Evolutionary conservation across 257 asterid genomes (phyloP), one percentile per base, ranked within the genome.

Genomic region (Nicotiana benthamiana): DNA sequence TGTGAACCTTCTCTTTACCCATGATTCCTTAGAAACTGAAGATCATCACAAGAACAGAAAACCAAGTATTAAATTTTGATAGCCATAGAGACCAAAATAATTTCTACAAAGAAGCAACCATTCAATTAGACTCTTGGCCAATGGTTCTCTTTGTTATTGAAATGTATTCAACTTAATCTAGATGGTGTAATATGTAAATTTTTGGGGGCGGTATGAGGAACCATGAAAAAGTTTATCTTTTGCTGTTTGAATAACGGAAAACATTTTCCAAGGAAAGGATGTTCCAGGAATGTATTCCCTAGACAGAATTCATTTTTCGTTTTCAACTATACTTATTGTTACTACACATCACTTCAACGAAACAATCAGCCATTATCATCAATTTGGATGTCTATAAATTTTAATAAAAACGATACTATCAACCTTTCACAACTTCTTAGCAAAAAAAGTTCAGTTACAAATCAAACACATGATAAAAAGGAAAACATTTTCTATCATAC

Each of bases 1-100:
- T 88, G 75, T 88, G 91, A 86, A 78, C 1, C 86, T 88, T 88
- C 61, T 86, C 87, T 26, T 86, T 86, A 75, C 87, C 89, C 89
- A 83, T 86, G 46, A 36, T 36, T 36, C 46, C 10, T 36, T 36
- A 6, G 9, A 36, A 36, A 36, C 46, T 36, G 46, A 36, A 36
- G 46, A 36, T 36, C 46, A 36, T 36, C 46, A 36, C 10, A 36
- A 16, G n/a, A 66, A 32, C 10, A 66, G 26, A 30, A 28, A 64
- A 15, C 48, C 24, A 65, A 65, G 26, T 30, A 30, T 65, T 65
- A 65, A 65, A 6, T 30, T 16, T 17, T 65, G 16, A 65, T 22
- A 65, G 18, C 9, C 48, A 30, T 65, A 13, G 51, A 65, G 1
- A 64, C 74, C 24, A 65, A 65, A 65, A 30, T 65, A 8, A 30